These are phyloP conservation scores for Apiotrichum mycotoxinovorans DNA, from an alignment of 1,284 basidiomycete genomes.

Conservation along the genomic window DNA sequence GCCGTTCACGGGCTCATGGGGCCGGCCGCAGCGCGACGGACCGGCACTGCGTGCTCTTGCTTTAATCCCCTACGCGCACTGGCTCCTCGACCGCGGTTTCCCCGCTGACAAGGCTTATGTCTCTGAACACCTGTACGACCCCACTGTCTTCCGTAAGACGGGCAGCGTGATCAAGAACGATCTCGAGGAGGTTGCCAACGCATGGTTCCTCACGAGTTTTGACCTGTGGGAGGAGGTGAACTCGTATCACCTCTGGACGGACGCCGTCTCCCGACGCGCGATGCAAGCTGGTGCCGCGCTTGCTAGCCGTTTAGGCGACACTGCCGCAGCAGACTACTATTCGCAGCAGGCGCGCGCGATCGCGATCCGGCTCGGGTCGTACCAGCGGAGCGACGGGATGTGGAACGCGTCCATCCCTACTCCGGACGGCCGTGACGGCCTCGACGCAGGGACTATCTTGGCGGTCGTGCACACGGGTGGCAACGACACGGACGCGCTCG, in stretches of 20 bases:
- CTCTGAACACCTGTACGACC: slow-evolving; percentile 43
- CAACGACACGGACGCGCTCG: not conserved
- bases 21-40: slow-evolving; percentile 54
- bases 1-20: slow-evolving; percentile 50
- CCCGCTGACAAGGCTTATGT: slow-evolving; percentile 45
- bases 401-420: slow-evolving; percentile 1
- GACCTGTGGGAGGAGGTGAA: slow-evolving; percentile 51
- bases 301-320: slow-evolving; percentile 44
- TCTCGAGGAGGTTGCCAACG: slow-evolving; percentile 52
- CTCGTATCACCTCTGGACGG: slow-evolving; percentile 53
- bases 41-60: slow-evolving; percentile 53
- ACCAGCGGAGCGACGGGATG: slow-evolving; percentile 21
- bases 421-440: slow-evolving; percentile 26
- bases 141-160: slow-evolving; percentile 9
- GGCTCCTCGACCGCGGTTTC: slow-evolving; percentile 45
- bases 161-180: slow-evolving; percentile 53
- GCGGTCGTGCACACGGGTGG: slow-evolving; percentile 48
- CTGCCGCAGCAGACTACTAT: slow-evolving; percentile 45
- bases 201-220: slow-evolving; percentile 46
- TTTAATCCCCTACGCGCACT: slow-evolving; percentile 50
- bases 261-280: slow-evolving; percentile 45
- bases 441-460: slow-evolving; percentile 50
- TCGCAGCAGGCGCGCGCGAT: slow-evolving; percentile 32
- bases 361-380: slow-evolving; percentile 30
- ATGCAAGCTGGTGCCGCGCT: slow-evolving; percentile 49